Percentiles rank a stretch among this genome's conserved stretches.
Conservation (phyloP, 2,329 filamentous ascomycete genomes). For the Myriangium duriaei region DNA sequence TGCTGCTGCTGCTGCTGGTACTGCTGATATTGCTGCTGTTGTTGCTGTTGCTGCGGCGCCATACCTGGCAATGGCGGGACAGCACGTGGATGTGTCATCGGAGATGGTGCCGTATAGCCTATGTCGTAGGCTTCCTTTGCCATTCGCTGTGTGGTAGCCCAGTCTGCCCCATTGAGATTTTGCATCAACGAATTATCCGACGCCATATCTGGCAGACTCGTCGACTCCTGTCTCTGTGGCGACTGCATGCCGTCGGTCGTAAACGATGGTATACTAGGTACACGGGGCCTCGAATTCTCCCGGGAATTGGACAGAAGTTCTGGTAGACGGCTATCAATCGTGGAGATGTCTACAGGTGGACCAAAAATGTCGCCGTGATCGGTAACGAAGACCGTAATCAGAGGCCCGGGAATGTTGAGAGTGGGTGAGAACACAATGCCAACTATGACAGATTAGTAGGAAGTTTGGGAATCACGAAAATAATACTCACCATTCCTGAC, state of each 20-base stretch:
- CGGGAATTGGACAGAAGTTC: constrained; percentile 8
- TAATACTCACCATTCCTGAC: constrained; percentile 57
- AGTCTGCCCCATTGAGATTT: constrained; percentile 5
- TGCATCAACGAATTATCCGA: constrained; percentile 40
- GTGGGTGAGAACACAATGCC: constrained; percentile 97
- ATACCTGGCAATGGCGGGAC: constrained; percentile 10
- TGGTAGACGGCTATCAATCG: constrained; percentile 8
- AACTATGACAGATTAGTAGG: constrained; percentile 36
- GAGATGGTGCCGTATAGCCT: constrained; percentile 3
- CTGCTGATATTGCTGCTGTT: not conserved
- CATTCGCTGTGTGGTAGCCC: constrained; percentile 6
- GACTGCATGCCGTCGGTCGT: constrained; percentile 47
- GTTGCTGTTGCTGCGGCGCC: constrained; percentile 1
- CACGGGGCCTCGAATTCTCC: constrained; percentile 25
- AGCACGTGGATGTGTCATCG: not conserved
- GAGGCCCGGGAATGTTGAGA: constrained; percentile 85
- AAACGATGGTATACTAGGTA: constrained; percentile 28
- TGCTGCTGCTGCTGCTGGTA: constrained; percentile 1
- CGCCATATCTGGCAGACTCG: constrained; percentile 51
- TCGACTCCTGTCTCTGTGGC: constrained; percentile 53
- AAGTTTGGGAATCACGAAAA: not conserved
- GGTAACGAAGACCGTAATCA: constrained; percentile 87
- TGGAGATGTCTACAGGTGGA: constrained; percentile 44
- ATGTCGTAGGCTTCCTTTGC: constrained; percentile 7
- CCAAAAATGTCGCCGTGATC: constrained; percentile 83